A percentile compares a stretch with the other conserved stretches of the same genome.
phyloP scores from a whole-genome alignment of 352 stramenopile species.

The Phytophthora cactorum region DNA sequence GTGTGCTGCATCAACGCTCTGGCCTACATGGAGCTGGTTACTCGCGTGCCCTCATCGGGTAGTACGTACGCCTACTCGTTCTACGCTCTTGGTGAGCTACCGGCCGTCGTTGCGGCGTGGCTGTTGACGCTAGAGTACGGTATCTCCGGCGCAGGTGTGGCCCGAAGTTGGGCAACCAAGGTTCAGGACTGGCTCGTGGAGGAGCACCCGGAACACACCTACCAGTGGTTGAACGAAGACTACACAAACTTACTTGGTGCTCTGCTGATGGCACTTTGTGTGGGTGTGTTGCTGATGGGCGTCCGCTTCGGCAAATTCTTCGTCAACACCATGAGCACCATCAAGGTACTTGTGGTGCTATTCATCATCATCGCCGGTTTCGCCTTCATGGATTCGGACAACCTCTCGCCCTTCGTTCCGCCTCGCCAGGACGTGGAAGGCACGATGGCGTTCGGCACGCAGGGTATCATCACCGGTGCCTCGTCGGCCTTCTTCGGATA shows the following conservation, averaged over 20 bases:
- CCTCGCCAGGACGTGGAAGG: conserved; percentile 31
- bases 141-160: conserved; percentile 89
- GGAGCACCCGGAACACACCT: conserved; percentile 47
- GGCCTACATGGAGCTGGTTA: conserved; percentile 92
- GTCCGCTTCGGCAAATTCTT: conserved; percentile 92
- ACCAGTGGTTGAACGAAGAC: conserved; percentile 63
- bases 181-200: conserved; percentile 70
- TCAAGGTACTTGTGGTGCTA: conserved; percentile 86
- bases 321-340: conserved; percentile 85
- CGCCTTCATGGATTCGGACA: conserved; percentile 73
- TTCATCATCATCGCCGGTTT: conserved; percentile 94
- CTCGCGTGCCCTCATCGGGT: conserved; percentile 87
- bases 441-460: conserved; percentile 43
- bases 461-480: conserved; percentile 79
- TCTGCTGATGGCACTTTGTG: conserved; percentile 77
- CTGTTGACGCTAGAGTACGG: conserved; percentile 94
- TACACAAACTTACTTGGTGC: conserved; percentile 68
- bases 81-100: conserved; percentile 92
- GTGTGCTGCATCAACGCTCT: conserved; percentile 85
- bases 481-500: conserved; percentile 94
- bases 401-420: conserved; percentile 88
- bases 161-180: conserved; percentile 93
- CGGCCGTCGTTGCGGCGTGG: conserved; percentile 89
- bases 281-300: conserved; percentile 77
- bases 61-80: conserved; percentile 94